Conservation (phyloP, 495 filamentous ascomycete genomes). For the Apodospora peruviana region DNA sequence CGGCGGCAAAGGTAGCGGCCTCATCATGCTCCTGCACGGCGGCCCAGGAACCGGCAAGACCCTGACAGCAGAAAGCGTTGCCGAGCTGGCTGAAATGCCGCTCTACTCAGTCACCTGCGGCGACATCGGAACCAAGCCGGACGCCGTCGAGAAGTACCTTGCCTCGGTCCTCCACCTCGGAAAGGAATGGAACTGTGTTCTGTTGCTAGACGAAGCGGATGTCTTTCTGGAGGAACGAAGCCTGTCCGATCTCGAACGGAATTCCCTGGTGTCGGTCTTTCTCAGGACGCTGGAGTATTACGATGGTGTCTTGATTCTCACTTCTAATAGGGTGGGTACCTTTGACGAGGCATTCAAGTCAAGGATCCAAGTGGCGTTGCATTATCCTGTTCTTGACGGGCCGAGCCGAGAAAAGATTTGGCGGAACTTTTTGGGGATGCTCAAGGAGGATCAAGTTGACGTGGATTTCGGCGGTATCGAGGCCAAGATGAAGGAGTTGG, state of each 20-base stretch:
- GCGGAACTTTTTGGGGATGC: too few relatives aligned
- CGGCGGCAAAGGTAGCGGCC: conserved; percentile 44
- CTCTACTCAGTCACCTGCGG: conserved; percentile 48
- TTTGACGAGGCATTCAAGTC: conserved; percentile 44
- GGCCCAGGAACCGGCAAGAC: conserved; percentile 51
- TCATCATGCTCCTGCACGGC: conserved; percentile 47
- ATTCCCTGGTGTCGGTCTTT: conserved; percentile 45
- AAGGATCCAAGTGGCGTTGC: conserved; percentile 35
- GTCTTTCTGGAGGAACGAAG: conserved; percentile 40
- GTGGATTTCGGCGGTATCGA: too few relatives aligned
- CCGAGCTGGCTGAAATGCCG: conserved; percentile 43
- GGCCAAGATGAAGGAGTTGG: too few relatives aligned
- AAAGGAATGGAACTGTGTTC: conserved; percentile 34
- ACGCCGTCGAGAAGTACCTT: conserved; percentile 41
- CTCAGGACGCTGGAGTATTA: conserved; percentile 49
- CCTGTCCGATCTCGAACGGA: conserved; percentile 36
- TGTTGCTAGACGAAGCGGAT: too few relatives aligned
- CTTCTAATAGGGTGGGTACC: conserved; percentile 32
- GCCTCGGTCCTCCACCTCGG: conserved; percentile 40
- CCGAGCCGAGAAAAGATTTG: too few relatives aligned
- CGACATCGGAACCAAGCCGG: conserved; percentile 45
- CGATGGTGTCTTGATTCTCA: conserved; percentile 38
- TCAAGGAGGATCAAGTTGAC: too few relatives aligned
- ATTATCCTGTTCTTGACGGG: too few relatives aligned
- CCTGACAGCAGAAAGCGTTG: conserved; percentile 41